Percentiles rank a stretch among this genome's conserved stretches.
Evolutionary conservation across 306 rosid genomes (phyloP).

Genomic region (Acacia acuminata): DNA sequence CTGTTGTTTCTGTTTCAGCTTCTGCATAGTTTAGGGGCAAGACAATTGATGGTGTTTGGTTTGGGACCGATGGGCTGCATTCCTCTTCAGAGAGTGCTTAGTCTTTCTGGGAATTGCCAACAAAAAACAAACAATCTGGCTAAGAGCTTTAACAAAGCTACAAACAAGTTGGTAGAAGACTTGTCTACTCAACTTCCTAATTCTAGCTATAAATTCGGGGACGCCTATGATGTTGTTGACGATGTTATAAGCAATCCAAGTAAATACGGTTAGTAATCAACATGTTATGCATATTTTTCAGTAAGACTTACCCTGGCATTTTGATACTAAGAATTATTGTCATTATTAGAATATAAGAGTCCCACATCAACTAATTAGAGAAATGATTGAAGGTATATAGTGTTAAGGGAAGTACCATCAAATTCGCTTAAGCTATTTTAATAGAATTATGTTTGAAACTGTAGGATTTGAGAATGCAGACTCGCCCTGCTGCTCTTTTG

Average conservation of each 20-base stretch:
- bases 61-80: constrained; percentile 17
- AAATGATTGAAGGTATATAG: too few relatives aligned
- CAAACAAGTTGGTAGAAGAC: constrained; percentile 50
- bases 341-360: too few relatives aligned
- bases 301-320: background rate
- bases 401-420: too few relatives aligned
- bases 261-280: constrained; percentile 56
- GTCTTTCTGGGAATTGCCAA: constrained; percentile 62
- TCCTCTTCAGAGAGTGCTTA: constrained; percentile 57
- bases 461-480: constrained; percentile 79
- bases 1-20: constrained; percentile 41
- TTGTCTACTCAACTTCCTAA: constrained; percentile 61
- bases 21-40: constrained; percentile 79
- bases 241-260: constrained; percentile 68
- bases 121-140: constrained; percentile 74
- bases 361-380: too few relatives aligned
- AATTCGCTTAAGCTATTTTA: too few relatives aligned
- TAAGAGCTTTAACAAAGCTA: constrained; percentile 69
- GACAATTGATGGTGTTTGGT: constrained; percentile 63
- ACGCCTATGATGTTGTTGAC: constrained; percentile 38
- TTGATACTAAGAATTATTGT: background rate
- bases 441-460: constrained; percentile 3
- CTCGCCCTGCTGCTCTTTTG: constrained; percentile 88
- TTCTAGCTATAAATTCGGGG: constrained; percentile 42
- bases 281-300: background rate